A percentile compares a stretch with the other conserved stretches of the same genome.
Evolutionary conservation across 306 rosid genomes (phyloP).

Genomic region (Abrus precatorius): DNA sequence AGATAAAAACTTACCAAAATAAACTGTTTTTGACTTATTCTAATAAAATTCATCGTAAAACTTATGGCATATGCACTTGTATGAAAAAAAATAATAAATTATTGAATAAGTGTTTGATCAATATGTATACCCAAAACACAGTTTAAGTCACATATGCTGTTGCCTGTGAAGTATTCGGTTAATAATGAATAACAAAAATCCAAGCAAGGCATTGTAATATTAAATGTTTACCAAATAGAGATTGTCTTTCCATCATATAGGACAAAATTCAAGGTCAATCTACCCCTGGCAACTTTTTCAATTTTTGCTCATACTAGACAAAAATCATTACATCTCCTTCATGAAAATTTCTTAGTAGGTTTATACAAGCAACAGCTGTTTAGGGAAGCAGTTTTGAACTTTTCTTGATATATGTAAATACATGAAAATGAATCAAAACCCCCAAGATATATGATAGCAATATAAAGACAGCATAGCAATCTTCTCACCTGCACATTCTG

Average conservation of each 20-base stretch:
- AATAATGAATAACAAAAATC: neutral
- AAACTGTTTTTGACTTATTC: too few relatives aligned
- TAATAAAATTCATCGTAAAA: too few relatives aligned
- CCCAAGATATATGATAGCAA: slow-evolving; percentile 19
- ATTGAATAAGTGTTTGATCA: too few relatives aligned
- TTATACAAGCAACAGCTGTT: slow-evolving; percentile 21
- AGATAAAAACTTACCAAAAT: too few relatives aligned
- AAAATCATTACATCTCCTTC: slow-evolving; percentile 28
- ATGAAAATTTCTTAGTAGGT: slow-evolving; percentile 12
- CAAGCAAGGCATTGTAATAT: neutral
- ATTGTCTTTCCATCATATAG: neutral
- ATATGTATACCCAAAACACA: too few relatives aligned
- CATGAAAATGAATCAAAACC: neutral
- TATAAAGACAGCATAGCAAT: slow-evolving; percentile 39
- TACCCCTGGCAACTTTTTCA: neutral
- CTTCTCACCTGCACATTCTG: slow-evolving; percentile 92
- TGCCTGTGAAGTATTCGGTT: neutral
- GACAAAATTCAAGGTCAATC: slow-evolving; percentile 22
- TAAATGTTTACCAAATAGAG: neutral
- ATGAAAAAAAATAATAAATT: too few relatives aligned
- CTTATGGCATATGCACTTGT: too few relatives aligned
- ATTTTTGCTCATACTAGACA: slow-evolving; percentile 13
- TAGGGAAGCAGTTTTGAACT: neutral
- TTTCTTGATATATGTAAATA: slow-evolving; percentile 4
- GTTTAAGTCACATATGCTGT: neutral